Conservation (phyloP, 768 basidiomycete species). For the Crassisporium funariophilum region DNA sequence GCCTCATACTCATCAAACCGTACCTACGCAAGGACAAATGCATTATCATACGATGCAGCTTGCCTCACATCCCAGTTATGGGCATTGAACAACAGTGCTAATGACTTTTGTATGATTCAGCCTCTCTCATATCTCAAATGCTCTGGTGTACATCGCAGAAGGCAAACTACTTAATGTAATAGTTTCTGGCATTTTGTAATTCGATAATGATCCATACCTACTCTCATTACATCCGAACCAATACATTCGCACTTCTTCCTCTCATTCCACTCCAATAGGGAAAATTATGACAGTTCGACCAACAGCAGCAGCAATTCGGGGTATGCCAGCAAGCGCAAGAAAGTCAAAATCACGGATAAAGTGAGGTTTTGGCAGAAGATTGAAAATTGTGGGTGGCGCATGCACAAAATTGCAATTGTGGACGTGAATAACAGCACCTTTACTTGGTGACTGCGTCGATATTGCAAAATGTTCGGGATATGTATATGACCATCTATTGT, state of each 20-base stretch:
- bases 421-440: conserved; percentile 70
- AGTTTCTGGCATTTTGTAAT: neutral
- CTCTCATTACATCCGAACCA: conserved; percentile 8
- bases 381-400: conserved; percentile 62
- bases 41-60: conserved; percentile 24
- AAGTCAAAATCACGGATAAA: conserved; percentile 79
- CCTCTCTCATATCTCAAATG: neutral
- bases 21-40: conserved; percentile 19
- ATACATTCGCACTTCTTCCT: conserved; percentile 23
- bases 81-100: conserved; percentile 26
- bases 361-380: conserved; percentile 62
- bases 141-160: too few species aligned
- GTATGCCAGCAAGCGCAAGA: conserved; percentile 58
- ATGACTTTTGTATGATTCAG: neutral
- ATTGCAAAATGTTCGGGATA: conserved; percentile 80
- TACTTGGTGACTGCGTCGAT: conserved; percentile 56
- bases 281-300: conserved; percentile 62
- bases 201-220: neutral
- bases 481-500: conserved; percentile 79
- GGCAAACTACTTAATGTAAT: neutral
- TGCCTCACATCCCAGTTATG: conserved; percentile 29
- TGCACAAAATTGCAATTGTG: conserved; percentile 68
- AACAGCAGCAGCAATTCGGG: conserved; percentile 68
- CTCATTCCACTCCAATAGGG: conserved; percentile 59
- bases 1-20: conserved; percentile 23